Conservation (phyloP, 2,329 filamentous ascomycete genomes). For the Paecilomyces niveus region DNA sequence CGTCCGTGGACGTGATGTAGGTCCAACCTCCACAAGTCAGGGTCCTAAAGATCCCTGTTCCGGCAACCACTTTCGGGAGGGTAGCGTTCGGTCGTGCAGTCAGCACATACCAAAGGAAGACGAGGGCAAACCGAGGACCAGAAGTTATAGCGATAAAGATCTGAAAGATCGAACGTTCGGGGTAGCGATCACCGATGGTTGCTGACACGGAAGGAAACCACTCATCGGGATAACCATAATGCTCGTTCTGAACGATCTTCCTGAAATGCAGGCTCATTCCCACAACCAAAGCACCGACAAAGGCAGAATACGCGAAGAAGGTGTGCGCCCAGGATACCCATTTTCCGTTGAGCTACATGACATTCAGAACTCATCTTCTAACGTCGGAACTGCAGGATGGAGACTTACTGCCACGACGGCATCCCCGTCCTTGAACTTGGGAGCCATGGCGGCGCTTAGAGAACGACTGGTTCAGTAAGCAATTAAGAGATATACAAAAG, state of each 20-base stretch:
- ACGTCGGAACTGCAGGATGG: slow-evolving; percentile 4
- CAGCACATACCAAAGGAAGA: slow-evolving; percentile 85
- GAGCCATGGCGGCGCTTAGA: slow-evolving; percentile 45
- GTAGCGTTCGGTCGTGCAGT: slow-evolving; percentile 67
- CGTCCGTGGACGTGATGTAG: slow-evolving; percentile 95
- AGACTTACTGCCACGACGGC: slow-evolving; percentile 51
- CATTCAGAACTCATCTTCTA: slow-evolving; percentile 19
- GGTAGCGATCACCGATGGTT: slow-evolving; percentile 95
- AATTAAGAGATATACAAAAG: slow-evolving; percentile 6
- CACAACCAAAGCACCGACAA: slow-evolving; percentile 76
- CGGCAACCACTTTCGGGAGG: slow-evolving; percentile 74
- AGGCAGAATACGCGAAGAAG: slow-evolving; percentile 70
- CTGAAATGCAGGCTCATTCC: slow-evolving; percentile 79
- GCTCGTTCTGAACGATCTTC: slow-evolving; percentile 97
- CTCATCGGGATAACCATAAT: slow-evolving; percentile 88
- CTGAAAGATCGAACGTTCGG: slow-evolving; percentile 94
- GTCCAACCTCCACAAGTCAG: slow-evolving; percentile 97
- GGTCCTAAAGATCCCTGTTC: slow-evolving; percentile 77
- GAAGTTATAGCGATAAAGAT: slow-evolving; percentile 96
- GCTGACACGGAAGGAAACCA: slow-evolving; percentile 96
- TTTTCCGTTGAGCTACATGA: slow-evolving; percentile 65
- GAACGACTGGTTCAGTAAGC: slow-evolving; percentile 11
- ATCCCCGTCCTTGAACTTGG: slow-evolving; percentile 57
- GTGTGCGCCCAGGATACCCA: slow-evolving; percentile 92
- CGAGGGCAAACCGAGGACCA: slow-evolving; percentile 82